These are phyloP conservation scores for Gossypium australe DNA, from an alignment of 345 rosid species.

Conservation along the genomic window DNA sequence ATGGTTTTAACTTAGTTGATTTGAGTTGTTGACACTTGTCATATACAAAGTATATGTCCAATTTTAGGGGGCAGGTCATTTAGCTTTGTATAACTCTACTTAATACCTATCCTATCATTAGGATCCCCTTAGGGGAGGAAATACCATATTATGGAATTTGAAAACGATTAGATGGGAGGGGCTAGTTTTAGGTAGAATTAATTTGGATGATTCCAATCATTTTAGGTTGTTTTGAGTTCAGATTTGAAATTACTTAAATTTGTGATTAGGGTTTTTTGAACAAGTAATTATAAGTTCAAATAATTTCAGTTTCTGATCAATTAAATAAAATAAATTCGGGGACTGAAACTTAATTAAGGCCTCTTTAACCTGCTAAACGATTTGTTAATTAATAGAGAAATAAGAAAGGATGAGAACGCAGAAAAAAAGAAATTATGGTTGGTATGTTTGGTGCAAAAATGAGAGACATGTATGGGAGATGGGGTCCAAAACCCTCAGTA, in stretches of 20 bases:
- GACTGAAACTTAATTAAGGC: background rate
- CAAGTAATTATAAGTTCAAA: too few relatives aligned
- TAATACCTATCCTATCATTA: too few relatives aligned
- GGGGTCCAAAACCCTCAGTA: slow-evolving; percentile 4
- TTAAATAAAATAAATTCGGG: too few relatives aligned
- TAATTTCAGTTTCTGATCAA: background rate
- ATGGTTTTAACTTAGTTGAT: background rate
- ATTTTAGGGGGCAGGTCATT: background rate
- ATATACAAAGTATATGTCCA: background rate
- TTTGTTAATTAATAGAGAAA: background rate
- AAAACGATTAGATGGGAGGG: too few relatives aligned
- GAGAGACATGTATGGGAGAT: background rate
- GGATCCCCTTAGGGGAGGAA: too few relatives aligned
- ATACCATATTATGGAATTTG: too few relatives aligned
- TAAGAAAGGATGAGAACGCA: background rate
- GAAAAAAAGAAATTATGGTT: background rate
- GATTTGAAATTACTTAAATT: too few relatives aligned
- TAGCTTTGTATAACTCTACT: background rate
- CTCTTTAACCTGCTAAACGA: background rate
- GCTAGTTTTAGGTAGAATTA: too few relatives aligned
- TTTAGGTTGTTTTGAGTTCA: too few relatives aligned
- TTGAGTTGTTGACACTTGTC: background rate
- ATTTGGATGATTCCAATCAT: too few relatives aligned
- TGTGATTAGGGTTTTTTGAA: too few relatives aligned
- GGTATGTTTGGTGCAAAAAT: background rate